These are phyloP conservation scores for Pseudonitzschia delicatissima DNA, from an alignment of 108 stramenopile species.

Conservation along the genomic window DNA sequence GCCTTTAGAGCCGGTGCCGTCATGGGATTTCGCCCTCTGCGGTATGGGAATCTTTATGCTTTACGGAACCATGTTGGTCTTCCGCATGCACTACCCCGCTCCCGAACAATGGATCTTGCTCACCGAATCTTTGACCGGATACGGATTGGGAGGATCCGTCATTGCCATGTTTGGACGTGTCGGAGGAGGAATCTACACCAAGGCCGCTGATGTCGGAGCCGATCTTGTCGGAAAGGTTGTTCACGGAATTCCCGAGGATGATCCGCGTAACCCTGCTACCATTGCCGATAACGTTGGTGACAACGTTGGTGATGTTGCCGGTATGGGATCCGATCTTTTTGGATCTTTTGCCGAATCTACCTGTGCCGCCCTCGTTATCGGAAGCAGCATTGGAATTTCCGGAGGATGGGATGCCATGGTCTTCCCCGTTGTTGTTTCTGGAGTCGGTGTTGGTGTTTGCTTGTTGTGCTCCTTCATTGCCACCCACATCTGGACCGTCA, in stretches of 20 bases:
- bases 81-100: constrained; percentile 75
- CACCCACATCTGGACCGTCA: constrained; percentile 91
- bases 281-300: constrained; percentile 99
- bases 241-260: constrained; percentile 98
- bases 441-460: constrained; percentile 95
- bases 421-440: constrained; percentile 93
- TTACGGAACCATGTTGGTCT: constrained; percentile 74
- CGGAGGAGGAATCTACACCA: constrained; percentile 99
- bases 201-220: constrained; percentile 99
- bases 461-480: constrained; percentile 94
- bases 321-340: constrained; percentile 99
- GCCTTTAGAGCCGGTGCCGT: constrained; percentile 98
- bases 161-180: constrained; percentile 99
- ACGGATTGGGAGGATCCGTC: constrained; percentile 94
- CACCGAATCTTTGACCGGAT: constrained; percentile 94
- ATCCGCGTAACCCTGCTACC: constrained; percentile 98
- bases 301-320: constrained; percentile 98
- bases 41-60: constrained; percentile 91
- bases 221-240: constrained; percentile 99
- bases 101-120: constrained; percentile 86
- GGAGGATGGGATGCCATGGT: constrained; percentile 94
- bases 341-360: constrained; percentile 97
- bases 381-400: constrained; percentile 77
- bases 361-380: constrained; percentile 95
- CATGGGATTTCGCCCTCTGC: constrained; percentile 97